Evolutionary conservation across 106 monocot genomes (phyloP).

Genomic region (Triglochin maritima): DNA sequence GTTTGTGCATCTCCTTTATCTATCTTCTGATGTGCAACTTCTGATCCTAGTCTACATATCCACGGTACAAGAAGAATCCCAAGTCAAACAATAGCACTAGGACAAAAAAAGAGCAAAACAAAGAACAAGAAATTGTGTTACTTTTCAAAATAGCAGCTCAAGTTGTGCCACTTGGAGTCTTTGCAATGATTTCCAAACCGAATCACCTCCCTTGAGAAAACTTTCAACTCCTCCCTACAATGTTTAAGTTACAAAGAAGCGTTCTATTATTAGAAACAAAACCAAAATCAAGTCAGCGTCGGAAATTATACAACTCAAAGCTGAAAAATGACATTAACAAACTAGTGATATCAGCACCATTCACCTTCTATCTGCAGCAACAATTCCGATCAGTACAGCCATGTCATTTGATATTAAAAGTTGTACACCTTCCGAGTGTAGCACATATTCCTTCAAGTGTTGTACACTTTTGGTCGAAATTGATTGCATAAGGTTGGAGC

Average conservation of each 20-base stretch:
- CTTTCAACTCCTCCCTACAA: slow-evolving; percentile 77
- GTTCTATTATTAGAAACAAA: not conserved
- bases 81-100: not conserved
- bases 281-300: not conserved
- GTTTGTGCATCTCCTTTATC: slow-evolving; percentile 51
- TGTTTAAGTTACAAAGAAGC: slow-evolving; percentile 2
- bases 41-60: slow-evolving; percentile 51
- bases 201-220: slow-evolving; percentile 65
- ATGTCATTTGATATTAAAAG: slow-evolving; percentile 67
- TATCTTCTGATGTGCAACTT: slow-evolving; percentile 45
- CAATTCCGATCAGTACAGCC: slow-evolving; percentile 61
- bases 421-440: slow-evolving; percentile 80
- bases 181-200: slow-evolving; percentile 89
- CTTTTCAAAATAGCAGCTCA: slow-evolving; percentile 84
- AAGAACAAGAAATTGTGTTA: slow-evolving; percentile 13
- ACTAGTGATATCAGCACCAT: not conserved
- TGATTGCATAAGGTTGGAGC: slow-evolving; percentile 74
- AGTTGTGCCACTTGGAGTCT: slow-evolving; percentile 87
- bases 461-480: slow-evolving; percentile 66
- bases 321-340: not conserved
- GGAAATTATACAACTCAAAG: too few relatives aligned
- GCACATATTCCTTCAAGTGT: slow-evolving; percentile 61
- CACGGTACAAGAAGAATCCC: not conserved
- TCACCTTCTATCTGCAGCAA: slow-evolving; percentile 81
- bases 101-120: not conserved